These are phyloP conservation scores for Solanum chilense DNA, from an alignment of 257 asterid species.

Conservation along the genomic window DNA sequence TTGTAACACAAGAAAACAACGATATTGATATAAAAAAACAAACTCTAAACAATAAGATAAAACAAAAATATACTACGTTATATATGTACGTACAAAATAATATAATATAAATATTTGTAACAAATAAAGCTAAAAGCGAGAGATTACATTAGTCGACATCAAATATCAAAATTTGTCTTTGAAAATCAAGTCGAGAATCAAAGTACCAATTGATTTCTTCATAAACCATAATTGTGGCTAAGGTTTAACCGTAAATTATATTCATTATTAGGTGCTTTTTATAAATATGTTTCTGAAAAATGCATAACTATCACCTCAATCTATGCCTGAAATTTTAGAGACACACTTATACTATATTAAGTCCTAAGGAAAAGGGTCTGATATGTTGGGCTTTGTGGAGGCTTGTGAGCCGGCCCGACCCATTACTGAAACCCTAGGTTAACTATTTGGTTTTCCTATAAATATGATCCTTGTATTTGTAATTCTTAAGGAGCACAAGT, in stretches of 20 bases:
- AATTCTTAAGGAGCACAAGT: no score
- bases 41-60: background rate
- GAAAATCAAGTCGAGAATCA: background rate
- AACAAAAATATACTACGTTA: background rate
- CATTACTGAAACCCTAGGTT: no score
- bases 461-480: no score
- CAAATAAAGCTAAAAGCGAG: background rate
- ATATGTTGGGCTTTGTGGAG: no score
- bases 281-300: no score
- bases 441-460: no score
- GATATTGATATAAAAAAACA: background rate
- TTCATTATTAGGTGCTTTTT: background rate
- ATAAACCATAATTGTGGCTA: background rate
- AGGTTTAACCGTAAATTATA: background rate
- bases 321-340: accelerated
- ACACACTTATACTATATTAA: no score
- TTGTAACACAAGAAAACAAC: background rate
- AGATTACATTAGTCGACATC: background rate
- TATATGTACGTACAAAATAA: background rate
- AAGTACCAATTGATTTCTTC: background rate
- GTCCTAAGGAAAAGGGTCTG: no score
- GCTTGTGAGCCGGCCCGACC: no score
- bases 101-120: background rate
- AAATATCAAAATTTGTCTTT: background rate
- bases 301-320: no score